phyloP scores from a whole-genome alignment of 495 filamentous ascomycete species.

The Neurospora sp. region DNA sequence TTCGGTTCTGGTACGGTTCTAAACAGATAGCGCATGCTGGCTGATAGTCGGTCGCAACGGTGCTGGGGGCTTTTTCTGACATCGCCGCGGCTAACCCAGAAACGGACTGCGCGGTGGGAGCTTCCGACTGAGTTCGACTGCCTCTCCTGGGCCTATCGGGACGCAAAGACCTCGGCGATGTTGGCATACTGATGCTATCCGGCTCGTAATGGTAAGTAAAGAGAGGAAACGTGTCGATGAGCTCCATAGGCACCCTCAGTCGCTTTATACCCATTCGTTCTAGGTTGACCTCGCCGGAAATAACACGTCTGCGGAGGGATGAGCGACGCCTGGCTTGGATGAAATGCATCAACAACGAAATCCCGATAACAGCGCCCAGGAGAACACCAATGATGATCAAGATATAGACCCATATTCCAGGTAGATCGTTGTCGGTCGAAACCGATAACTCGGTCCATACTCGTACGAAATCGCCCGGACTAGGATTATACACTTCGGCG shows the following conservation, averaged over 20 bases:
- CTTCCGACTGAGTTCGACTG: conserved; percentile 1
- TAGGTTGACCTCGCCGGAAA: conserved; percentile 66
- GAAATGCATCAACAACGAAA: conserved; percentile 62
- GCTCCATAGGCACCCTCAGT: conserved; percentile 55
- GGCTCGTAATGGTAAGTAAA: conserved; percentile 56
- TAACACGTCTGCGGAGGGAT: conserved; percentile 55
- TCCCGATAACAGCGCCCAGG: conserved; percentile 49
- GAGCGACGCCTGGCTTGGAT: conserved; percentile 57
- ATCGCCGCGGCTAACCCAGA: conserved; percentile 7
- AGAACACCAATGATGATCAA: conserved; percentile 71
- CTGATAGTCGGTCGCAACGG: conserved; percentile 45
- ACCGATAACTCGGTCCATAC: conserved; percentile 39
- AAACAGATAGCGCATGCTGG: conserved; percentile 79
- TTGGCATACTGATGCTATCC: conserved; percentile 6
- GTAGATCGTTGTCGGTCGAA: conserved; percentile 34
- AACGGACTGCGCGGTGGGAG: not conserved
- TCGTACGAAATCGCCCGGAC: conserved; percentile 48
- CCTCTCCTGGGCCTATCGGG: not conserved
- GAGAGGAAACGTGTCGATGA: conserved; percentile 61
- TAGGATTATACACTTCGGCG: conserved; percentile 48
- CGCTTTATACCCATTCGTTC: conserved; percentile 71
- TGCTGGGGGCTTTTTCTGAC: conserved; percentile 7
- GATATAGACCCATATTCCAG: conserved; percentile 74
- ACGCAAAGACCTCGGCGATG: conserved; percentile 7
- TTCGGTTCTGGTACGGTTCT: conserved; percentile 59